Conservation (phyloP, 2,329 filamentous ascomycete genomes). For the Leptosphaerulina australis region DNA sequence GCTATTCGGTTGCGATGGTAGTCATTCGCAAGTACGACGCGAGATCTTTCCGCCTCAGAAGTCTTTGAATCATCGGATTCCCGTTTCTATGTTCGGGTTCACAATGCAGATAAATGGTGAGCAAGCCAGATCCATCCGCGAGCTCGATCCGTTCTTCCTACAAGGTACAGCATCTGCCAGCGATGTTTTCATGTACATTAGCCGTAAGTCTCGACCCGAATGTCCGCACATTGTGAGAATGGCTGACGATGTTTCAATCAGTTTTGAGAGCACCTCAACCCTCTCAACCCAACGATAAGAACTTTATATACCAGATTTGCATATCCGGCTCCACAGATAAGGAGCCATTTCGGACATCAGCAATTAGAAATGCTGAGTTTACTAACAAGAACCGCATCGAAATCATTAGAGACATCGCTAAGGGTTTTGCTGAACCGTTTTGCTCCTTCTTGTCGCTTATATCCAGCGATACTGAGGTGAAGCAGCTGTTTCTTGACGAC, state of each 20-base stretch:
- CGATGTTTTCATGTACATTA: conserved; percentile 14
- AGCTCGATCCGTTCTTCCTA: conserved; percentile 23
- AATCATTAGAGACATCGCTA: neutral
- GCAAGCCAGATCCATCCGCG: conserved; percentile 15
- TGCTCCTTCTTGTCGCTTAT: conserved; percentile 7
- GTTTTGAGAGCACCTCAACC: conserved; percentile 15
- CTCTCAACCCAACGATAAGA: neutral
- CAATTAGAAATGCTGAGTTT: neutral
- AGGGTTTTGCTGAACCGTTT: conserved; percentile 15
- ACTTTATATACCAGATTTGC: conserved; percentile 16
- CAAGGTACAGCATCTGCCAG: conserved; percentile 17
- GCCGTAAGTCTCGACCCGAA: neutral
- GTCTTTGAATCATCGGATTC: conserved; percentile 7
- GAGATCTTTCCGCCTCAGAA: neutral
- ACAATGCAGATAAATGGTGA: conserved; percentile 13
- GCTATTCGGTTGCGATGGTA: conserved; percentile 22
- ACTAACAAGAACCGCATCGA: neutral
- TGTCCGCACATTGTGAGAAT: neutral
- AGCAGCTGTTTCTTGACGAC: conserved; percentile 17
- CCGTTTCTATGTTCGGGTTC: conserved; percentile 18
- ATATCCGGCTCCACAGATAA: conserved; percentile 14
- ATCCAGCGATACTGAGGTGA: conserved; percentile 6
- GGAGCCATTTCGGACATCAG: neutral
- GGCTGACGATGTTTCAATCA: neutral
- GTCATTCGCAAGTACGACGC: conserved; percentile 10